Conservation (phyloP, 257 asterid genomes). For the Jacaranda copaia region DNA sequence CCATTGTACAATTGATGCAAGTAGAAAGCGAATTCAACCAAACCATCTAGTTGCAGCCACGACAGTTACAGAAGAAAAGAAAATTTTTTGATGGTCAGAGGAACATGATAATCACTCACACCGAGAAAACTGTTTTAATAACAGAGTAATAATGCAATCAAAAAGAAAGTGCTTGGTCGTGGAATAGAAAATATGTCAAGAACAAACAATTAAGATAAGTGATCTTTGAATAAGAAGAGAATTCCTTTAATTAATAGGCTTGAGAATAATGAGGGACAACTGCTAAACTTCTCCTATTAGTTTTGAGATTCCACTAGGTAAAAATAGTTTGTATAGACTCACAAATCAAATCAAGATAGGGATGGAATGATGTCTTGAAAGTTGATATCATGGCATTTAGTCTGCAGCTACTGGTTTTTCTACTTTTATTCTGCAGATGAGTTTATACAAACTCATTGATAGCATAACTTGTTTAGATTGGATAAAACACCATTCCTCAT, state of each 20-base stretch:
- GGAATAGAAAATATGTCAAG: not conserved
- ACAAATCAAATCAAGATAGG: no score
- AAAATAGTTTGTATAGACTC: not conserved
- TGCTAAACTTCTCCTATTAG: not conserved
- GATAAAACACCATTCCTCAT: no score
- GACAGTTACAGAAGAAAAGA: not conserved
- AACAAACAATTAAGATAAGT: not conserved
- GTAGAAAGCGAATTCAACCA: not conserved
- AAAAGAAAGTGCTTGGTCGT: not conserved
- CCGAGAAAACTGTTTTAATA: not conserved
- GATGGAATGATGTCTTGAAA: no score
- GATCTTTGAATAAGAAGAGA: not conserved
- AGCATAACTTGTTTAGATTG: no score
- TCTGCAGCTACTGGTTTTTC: no score
- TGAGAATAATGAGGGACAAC: not conserved
- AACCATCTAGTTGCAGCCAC: conserved; percentile 14
- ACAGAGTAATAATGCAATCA: conserved; percentile 6
- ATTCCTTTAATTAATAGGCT: not conserved
- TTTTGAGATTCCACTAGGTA: not conserved
- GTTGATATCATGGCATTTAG: no score
- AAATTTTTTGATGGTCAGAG: not conserved
- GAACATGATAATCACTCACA: not conserved
- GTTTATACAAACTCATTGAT: no score
- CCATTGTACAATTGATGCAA: not conserved
- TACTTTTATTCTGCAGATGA: no score